Conservation (phyloP, 768 basidiomycete species). For the Pulveroboletus sp. region DNA sequence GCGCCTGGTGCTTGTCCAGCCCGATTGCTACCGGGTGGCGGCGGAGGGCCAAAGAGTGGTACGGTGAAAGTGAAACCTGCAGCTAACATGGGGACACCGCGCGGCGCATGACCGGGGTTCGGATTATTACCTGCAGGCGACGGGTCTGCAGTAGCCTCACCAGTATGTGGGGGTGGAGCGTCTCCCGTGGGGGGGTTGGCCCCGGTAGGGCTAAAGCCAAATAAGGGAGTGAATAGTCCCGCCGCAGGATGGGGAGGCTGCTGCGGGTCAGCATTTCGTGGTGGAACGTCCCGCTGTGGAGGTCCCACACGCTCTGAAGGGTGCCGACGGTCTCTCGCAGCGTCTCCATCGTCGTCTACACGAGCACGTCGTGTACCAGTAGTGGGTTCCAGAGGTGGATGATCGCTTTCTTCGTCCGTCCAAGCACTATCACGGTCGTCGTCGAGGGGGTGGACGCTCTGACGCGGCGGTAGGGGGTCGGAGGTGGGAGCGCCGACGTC, state of each 20-base stretch:
- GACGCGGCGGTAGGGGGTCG: conserved; percentile 26
- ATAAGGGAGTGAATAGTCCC: conserved; percentile 26
- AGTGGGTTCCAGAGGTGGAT: conserved; percentile 32
- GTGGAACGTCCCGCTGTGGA: conserved; percentile 18
- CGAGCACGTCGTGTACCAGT: conserved; percentile 45
- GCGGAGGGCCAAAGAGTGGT: conserved; percentile 31
- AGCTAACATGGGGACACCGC: conserved; percentile 21
- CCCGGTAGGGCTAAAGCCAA: conserved; percentile 18
- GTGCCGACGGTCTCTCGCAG: conserved; percentile 58
- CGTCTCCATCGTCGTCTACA: conserved; percentile 60
- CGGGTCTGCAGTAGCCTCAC: conserved; percentile 25
- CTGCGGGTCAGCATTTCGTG: conserved; percentile 21
- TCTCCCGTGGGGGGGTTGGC: conserved; percentile 13
- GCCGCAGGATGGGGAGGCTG: conserved; percentile 16
- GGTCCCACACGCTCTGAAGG: conserved; percentile 52
- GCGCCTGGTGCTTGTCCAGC: conserved; percentile 1
- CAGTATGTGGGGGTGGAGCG: conserved; percentile 19
- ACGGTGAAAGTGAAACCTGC: conserved; percentile 36
- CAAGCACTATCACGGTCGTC: conserved; percentile 29
- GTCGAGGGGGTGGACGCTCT: conserved; percentile 22
- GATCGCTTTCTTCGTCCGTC: conserved; percentile 30
- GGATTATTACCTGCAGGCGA: conserved; percentile 21
- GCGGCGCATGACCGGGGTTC: conserved; percentile 18
- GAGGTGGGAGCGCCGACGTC: conserved; percentile 29
- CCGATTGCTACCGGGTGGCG: conserved; percentile 8